Evolutionary conservation across 371 early-diverging fungal species (phyloP), one percentile per base, ranked within the genome.

Genomic region (Haplosporangium sp.): DNA sequence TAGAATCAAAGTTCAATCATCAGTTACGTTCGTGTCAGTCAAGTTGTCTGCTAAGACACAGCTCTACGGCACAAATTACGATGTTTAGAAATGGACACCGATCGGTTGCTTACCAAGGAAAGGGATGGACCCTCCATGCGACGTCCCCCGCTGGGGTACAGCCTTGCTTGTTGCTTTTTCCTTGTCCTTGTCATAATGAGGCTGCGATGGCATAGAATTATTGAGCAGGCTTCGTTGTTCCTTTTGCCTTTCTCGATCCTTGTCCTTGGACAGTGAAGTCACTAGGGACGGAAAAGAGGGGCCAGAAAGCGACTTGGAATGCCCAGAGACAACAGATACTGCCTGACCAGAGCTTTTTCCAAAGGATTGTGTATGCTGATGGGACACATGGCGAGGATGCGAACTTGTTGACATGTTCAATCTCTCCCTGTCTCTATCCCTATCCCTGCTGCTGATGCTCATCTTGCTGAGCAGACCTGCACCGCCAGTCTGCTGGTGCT

Each of bases 81-180:
- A 29, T 29, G 29, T 29, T 29, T 29, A 29, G 29, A 29, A 29
- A 29, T 29, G 29, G 29, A 29, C 4, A 29, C 29, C 29, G 4
- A 4, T 29, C 29, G 29, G 5, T 4, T 13, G 10, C 59, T 64
- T 77, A 84, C 87, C 86, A 57, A 88, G 64, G 54, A 89, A 89
- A 0, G 88, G 90, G 20, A 90, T 86, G 59, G 87, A 86, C 1
- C 88, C 89, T 12, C 88, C 86, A 20, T 66, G 56, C 38, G 45
- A 41, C 11, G 60, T 59, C 23, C 47, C 56, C 29, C 37, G 64
- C 13, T 58, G 55, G 13, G 18, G 48, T 52, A 38, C 59, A 23
- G 23, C 59, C 29, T 38, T 46, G 14, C 50, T 45, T 38, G 37
- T 11, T 14, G 18, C 12, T 52, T 37, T 51, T 5, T 48, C 41